These are phyloP conservation scores for Diplodia scrobiculata DNA, from an alignment of 2,329 filamentous ascomycete species.

Conservation along the genomic window DNA sequence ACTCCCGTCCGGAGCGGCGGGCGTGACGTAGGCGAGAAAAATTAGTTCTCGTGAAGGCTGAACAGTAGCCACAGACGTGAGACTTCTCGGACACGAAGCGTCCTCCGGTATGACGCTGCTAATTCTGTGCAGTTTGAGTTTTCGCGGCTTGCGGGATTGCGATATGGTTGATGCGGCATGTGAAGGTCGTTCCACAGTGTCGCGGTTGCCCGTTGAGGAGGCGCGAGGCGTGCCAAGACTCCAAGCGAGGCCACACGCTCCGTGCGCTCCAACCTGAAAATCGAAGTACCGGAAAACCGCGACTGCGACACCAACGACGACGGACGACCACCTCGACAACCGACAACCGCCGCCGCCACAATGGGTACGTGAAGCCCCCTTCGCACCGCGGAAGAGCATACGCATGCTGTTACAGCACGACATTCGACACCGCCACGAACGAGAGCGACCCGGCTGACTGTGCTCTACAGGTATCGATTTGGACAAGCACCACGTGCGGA, in stretches of 20 bases:
- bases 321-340: constrained; percentile 29
- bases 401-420: constrained; percentile 7
- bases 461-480: constrained; percentile 43
- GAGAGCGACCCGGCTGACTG: constrained; percentile 13
- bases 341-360: constrained; percentile 29
- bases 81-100: no score
- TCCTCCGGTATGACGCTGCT: no score
- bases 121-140: neutral
- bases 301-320: constrained; percentile 29
- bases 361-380: constrained; percentile 28
- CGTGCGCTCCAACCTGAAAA: constrained; percentile 27
- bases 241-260: constrained; percentile 26
- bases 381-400: neutral
- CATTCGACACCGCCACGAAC: neutral
- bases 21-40: neutral
- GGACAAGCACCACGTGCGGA: constrained; percentile 65
- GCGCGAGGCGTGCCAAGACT: constrained; percentile 17
- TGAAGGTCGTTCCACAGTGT: neutral
- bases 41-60: neutral
- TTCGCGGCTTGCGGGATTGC: neutral
- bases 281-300: constrained; percentile 22
- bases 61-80: neutral
- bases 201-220: constrained; percentile 4
- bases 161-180: neutral
- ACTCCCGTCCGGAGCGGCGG: neutral